These are phyloP conservation scores for Neopestalotiopsis sp. DNA, from an alignment of 2,329 filamentous ascomycete genomes.

Conservation along the genomic window DNA sequence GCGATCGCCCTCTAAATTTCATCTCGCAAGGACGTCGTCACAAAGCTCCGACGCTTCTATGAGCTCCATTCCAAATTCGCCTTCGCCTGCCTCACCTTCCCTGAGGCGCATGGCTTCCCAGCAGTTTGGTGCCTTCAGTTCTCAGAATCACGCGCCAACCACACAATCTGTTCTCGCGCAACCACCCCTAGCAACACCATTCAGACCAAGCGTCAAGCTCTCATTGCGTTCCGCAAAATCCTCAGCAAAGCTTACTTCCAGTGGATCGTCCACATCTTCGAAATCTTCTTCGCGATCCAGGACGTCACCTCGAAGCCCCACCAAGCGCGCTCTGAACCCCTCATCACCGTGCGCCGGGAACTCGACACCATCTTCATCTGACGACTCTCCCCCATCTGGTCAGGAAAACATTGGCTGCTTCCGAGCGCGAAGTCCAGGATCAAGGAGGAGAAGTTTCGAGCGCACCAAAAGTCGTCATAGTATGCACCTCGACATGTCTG, in stretches of 20 bases:
- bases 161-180: constrained; percentile 37
- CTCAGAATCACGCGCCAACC: constrained; percentile 35
- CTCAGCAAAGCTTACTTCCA: constrained; percentile 52
- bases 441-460: constrained; percentile 51
- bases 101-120: constrained; percentile 47
- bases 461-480: constrained; percentile 56
- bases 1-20: constrained; percentile 91
- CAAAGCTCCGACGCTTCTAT: constrained; percentile 45
- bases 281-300: constrained; percentile 65
- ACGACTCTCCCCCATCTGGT: constrained; percentile 45
- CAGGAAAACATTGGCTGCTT: constrained; percentile 47
- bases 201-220: constrained; percentile 70
- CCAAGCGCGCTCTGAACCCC: constrained; percentile 76
- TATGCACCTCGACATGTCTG: constrained; percentile 61
- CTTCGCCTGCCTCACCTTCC: constrained; percentile 56
- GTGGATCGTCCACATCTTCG: constrained; percentile 44
- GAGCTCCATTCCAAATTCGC: constrained; percentile 60
- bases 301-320: constrained; percentile 79
- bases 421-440: constrained; percentile 43
- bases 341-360: constrained; percentile 73
- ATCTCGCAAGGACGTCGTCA: constrained; percentile 58
- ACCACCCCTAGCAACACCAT: constrained; percentile 65
- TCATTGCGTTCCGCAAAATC: constrained; percentile 68
- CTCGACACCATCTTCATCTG: constrained; percentile 56
- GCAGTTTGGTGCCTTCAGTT: constrained; percentile 54